Base-by-base conservation (phyloP, 768 basidiomycete species). In the Mycena olivaceomarginata region DNA sequence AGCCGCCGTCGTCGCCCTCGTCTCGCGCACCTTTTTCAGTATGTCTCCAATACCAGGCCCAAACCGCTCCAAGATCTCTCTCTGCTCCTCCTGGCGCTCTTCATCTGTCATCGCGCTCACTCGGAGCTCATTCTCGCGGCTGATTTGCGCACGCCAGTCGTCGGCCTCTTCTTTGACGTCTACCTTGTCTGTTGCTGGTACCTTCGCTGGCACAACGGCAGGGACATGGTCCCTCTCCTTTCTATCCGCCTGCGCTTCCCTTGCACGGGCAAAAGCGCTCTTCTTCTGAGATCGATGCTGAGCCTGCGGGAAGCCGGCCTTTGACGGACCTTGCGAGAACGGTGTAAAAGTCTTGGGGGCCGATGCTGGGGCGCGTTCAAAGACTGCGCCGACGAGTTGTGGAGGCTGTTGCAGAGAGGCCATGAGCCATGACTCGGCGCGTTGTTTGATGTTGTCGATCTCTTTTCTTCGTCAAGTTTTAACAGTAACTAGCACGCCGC, bases 31-130 rank as follows among this genome's bases (percentile, higher is more conserved):
- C 70, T 88, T 91, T 80, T 85, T 89, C 82, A 98, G 78, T 4
- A 96, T 84, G 60, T 93, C 93, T 4, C 88, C 88, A 12, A 96
- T 88, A 20, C 91, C 92, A 2, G 89, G 86, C 0, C 96, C 97
- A 81, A 98, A 93, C 60, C 91, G 89, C 75, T 95, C 92, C 39
- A 95, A 72, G 56, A 98, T 91, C 76, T 96, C 91, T 67, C 85
- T 85, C 59, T 88, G 87, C 83, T 95, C 96, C 67, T 90, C 84
- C 76, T 93, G 92, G 12, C 93, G 88, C 82, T 97, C 94, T 18
- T 92, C 92, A 13, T 91, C 90, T 3, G 90, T 89, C 97, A 98
- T 98, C 1, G 81, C 83, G 20, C 90, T 91, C 2, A 98, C 90
- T 40, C 86, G 85, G 13, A 85, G 84, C 73, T 90, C 88, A 78